These are phyloP conservation scores for Geotrichum candidum DNA, from an alignment of 1,139 yeast species.

Conservation along the genomic window DNA sequence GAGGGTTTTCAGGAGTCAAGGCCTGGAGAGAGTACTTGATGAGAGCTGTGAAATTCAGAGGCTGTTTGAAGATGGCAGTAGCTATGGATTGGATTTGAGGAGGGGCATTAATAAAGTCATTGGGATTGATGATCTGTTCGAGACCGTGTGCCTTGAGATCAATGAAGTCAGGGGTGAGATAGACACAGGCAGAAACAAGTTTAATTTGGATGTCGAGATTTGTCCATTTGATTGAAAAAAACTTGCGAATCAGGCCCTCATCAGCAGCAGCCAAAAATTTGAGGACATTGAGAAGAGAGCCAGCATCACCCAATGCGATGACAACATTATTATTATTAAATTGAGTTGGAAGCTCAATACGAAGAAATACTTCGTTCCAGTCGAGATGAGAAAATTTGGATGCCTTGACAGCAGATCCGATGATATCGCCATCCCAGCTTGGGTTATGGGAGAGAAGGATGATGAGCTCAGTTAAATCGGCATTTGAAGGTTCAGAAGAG, in stretches of 20 bases:
- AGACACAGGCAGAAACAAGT: constrained; percentile 21
- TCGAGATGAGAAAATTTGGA: constrained; percentile 2
- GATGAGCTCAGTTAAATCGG: constrained; percentile 16
- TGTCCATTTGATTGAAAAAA: constrained; percentile 22
- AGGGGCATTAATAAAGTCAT: constrained; percentile 20
- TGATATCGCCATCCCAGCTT: constrained; percentile 13
- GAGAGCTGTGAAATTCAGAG: constrained; percentile 28
- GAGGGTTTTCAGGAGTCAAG: constrained; percentile 29
- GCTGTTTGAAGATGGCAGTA: constrained; percentile 22
- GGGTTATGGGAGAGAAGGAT: constrained; percentile 13
- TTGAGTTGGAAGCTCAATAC: constrained; percentile 9
- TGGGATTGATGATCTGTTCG: constrained; percentile 21
- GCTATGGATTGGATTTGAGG: constrained; percentile 23
- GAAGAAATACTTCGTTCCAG: constrained; percentile 13
- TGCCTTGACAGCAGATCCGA: constrained; percentile 16
- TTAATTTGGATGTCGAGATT: constrained; percentile 26
- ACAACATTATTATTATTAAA: constrained; percentile 1
- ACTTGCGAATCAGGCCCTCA: constrained; percentile 9
- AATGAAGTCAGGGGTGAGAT: constrained; percentile 21
- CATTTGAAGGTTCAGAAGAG: constrained; percentile 4
- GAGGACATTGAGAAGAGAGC: constrained; percentile 7
- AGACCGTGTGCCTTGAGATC: constrained; percentile 22
- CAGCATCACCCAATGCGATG: constrained; percentile 10
- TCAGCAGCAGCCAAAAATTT: constrained; percentile 12
- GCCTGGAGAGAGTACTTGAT: constrained; percentile 31